Percentiles rank a stretch among this genome's conserved stretches.
phyloP scores from a whole-genome alignment of 2,329 filamentous ascomycete species.

The Lachnellula occidentalis region DNA sequence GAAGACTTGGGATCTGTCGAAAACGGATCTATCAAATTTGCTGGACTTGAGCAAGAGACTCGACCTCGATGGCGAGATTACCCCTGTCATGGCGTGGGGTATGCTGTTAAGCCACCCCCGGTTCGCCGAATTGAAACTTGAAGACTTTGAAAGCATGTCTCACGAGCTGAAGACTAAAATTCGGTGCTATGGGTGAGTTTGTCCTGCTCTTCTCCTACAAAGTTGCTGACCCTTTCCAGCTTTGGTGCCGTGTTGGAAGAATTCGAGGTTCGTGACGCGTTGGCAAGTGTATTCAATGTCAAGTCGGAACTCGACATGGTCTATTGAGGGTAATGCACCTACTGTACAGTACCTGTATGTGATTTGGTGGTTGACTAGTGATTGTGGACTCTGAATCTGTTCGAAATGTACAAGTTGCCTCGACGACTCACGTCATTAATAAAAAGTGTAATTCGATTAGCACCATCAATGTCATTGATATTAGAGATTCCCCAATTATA shows the following conservation, averaged over 20 bases:
- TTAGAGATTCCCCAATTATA: too few species aligned
- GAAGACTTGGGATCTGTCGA: slow-evolving; percentile 74
- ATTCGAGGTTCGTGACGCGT: slow-evolving; percentile 46
- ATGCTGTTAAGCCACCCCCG: slow-evolving; percentile 69
- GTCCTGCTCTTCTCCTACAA: slow-evolving; percentile 1
- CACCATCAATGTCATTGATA: too few species aligned
- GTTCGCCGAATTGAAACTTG: slow-evolving; percentile 56
- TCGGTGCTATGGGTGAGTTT: slow-evolving; percentile 83
- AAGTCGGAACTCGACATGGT: slow-evolving; percentile 14
- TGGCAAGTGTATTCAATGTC: slow-evolving; percentile 28
- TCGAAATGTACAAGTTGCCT: not conserved
- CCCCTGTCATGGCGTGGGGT: slow-evolving; percentile 91
- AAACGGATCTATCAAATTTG: slow-evolving; percentile 71
- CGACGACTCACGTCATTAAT: not conserved
- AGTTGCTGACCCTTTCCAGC: slow-evolving; percentile 32
- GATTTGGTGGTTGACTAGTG: not conserved
- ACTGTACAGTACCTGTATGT: not conserved
- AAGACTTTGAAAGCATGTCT: slow-evolving; percentile 67
- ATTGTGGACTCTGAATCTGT: not conserved
- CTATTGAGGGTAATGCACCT: not conserved
- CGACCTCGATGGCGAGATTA: slow-evolving; percentile 84
- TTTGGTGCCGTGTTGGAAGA: slow-evolving; percentile 67
- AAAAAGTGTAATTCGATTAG: too few species aligned
- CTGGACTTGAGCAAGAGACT: slow-evolving; percentile 79
- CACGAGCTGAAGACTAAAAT: slow-evolving; percentile 74